Evolutionary conservation across 75 land plant genomes (phyloP).

Genomic region (Sequoia sempervirens): DNA sequence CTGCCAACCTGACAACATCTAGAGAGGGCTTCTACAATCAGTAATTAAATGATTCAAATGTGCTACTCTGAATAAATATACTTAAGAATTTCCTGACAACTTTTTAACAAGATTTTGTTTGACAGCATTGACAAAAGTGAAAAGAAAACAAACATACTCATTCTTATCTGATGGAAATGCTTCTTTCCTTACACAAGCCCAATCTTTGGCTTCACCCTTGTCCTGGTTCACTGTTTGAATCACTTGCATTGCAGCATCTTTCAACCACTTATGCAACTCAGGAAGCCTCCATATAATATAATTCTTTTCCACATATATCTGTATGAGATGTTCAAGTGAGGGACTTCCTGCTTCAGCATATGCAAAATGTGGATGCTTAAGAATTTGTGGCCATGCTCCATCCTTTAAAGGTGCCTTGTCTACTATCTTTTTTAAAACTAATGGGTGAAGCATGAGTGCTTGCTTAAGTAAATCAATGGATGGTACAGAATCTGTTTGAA

Average conservation of each 20-base stretch:
- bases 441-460: slow-evolving; percentile 94
- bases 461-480: slow-evolving; percentile 80
- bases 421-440: slow-evolving; percentile 66
- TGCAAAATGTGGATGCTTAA: slow-evolving; percentile 56
- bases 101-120: background rate
- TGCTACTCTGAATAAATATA: background rate
- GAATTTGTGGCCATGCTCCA: slow-evolving; percentile 66
- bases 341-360: slow-evolving; percentile 72
- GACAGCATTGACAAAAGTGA: background rate
- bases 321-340: slow-evolving; percentile 79
- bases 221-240: slow-evolving; percentile 41
- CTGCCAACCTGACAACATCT: background rate
- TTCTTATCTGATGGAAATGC: slow-evolving; percentile 81
- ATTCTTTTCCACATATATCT: slow-evolving; percentile 76
- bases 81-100: background rate
- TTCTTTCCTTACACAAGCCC: slow-evolving; percentile 93
- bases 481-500: slow-evolving; percentile 27
- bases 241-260: slow-evolving; percentile 53
- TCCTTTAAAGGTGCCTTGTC: slow-evolving; percentile 91
- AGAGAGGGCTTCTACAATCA: background rate
- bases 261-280: slow-evolving; percentile 72
- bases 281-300: slow-evolving; percentile 89
- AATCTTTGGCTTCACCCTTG: slow-evolving; percentile 59
- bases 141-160: slow-evolving; percentile 65
- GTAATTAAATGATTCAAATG: background rate